phyloP scores from a whole-genome alignment of 2,329 filamentous ascomycete species.

The Trichoderma asperellum region DNA sequence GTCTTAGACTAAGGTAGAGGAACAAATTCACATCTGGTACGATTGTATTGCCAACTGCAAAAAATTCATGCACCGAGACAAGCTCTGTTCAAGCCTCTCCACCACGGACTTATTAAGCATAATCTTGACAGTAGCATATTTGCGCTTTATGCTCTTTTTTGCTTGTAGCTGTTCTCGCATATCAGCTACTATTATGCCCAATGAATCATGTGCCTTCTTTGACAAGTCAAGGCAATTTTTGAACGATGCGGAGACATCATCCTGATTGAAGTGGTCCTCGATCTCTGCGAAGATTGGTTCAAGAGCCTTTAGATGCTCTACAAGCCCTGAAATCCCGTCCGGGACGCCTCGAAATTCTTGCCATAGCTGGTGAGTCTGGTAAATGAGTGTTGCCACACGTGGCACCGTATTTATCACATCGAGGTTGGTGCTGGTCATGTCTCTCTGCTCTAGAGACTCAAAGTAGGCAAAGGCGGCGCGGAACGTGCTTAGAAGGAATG shows the following conservation, averaged over 20 bases:
- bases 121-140: slow-evolving; percentile 32
- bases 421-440: slow-evolving; percentile 32
- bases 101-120: slow-evolving; percentile 32
- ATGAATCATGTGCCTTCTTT: slow-evolving; percentile 26
- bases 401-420: slow-evolving; percentile 35
- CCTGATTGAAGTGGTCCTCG: slow-evolving; percentile 28
- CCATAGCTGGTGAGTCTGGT: slow-evolving; percentile 35
- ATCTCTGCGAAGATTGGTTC: slow-evolving; percentile 31
- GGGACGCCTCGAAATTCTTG: slow-evolving; percentile 36
- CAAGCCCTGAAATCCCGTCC: slow-evolving; percentile 31
- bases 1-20: not conserved
- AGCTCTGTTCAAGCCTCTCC: slow-evolving; percentile 30
- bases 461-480: not conserved
- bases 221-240: slow-evolving; percentile 29
- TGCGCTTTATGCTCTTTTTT: slow-evolving; percentile 31
- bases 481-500: not conserved
- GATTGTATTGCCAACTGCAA: slow-evolving; percentile 31
- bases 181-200: slow-evolving; percentile 31
- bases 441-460: not conserved
- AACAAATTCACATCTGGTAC: slow-evolving; percentile 33
- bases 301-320: slow-evolving; percentile 31
- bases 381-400: slow-evolving; percentile 32
- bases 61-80: slow-evolving; percentile 30
- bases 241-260: slow-evolving; percentile 10
- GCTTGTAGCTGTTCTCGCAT: slow-evolving; percentile 29